Evolutionary conservation across 1,139 yeast genomes (phyloP).

Genomic region (Hyphopichia buzzinii): DNA sequence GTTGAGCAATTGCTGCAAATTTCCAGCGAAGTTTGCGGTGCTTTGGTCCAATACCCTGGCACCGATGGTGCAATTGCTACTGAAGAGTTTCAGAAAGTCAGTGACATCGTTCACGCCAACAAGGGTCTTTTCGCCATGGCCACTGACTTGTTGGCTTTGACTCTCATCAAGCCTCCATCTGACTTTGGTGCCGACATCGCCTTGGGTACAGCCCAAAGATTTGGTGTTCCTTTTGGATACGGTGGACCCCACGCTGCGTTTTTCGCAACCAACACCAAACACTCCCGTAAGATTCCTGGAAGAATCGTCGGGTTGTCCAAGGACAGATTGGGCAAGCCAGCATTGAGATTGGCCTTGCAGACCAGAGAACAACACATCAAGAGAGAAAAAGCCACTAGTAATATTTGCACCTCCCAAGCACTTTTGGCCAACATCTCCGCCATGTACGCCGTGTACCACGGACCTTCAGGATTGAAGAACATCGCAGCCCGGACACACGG

Average conservation of each 20-base stretch:
- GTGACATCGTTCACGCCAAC: conserved; percentile 63
- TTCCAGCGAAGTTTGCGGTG: conserved; percentile 64
- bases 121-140: conserved; percentile 84
- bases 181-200: conserved; percentile 91
- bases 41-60: conserved; percentile 85
- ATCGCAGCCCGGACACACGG: conserved; percentile 82
- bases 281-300: conserved; percentile 94
- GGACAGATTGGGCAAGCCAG: conserved; percentile 86
- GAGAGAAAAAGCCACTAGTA: conserved; percentile 96
- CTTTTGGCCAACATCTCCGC: conserved; percentile 93
- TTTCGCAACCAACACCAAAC: conserved; percentile 76
- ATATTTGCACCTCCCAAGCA: conserved; percentile 97
- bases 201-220: conserved; percentile 89
- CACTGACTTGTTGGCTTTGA: conserved; percentile 84
- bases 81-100: conserved; percentile 49
- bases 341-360: conserved; percentile 89
- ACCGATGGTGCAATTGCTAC: conserved; percentile 70
- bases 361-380: conserved; percentile 98
- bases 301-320: conserved; percentile 91
- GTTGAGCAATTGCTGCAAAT: conserved; percentile 35
- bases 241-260: conserved; percentile 99
- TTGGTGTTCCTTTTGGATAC: conserved; percentile 96
- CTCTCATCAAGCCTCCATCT: conserved; percentile 80
- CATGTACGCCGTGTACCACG: conserved; percentile 95
- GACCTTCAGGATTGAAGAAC: conserved; percentile 80